These are phyloP conservation scores for Blumeriella jaapii DNA, from an alignment of 2,329 filamentous ascomycete genomes.

Conservation along the genomic window DNA sequence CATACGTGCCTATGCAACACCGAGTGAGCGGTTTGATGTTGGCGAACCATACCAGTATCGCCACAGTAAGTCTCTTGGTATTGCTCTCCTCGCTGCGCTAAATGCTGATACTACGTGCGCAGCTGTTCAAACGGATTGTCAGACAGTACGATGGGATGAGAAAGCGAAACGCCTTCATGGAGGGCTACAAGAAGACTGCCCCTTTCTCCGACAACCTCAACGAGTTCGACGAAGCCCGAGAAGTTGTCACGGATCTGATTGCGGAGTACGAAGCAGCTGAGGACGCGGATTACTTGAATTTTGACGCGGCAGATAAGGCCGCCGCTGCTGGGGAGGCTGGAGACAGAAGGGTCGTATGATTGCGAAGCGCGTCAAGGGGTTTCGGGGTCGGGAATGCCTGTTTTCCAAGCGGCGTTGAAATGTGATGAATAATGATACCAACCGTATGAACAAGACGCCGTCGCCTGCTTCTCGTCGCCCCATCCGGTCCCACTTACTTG, in stretches of 20 bases:
- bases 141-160: slow-evolving; percentile 87
- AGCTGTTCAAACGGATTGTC: slow-evolving; percentile 88
- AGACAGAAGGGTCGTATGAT: slow-evolving; percentile 19
- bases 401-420: slow-evolving; percentile 11
- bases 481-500: too few species aligned
- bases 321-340: slow-evolving; percentile 20
- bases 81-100: background rate
- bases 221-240: slow-evolving; percentile 89
- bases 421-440: slow-evolving; percentile 25
- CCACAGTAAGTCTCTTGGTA: slow-evolving; percentile 49
- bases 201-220: slow-evolving; percentile 84
- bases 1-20: slow-evolving; percentile 88
- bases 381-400: slow-evolving; percentile 6
- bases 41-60: slow-evolving; percentile 94
- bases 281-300: slow-evolving; percentile 77
- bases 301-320: slow-evolving; percentile 28
- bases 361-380: slow-evolving; percentile 1
- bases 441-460: slow-evolving; percentile 5
- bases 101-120: slow-evolving; percentile 8
- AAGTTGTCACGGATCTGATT: slow-evolving; percentile 85
- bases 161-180: slow-evolving; percentile 93
- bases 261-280: slow-evolving; percentile 95
- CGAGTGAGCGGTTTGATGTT: slow-evolving; percentile 95
- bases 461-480: too few species aligned
- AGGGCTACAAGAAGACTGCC: slow-evolving; percentile 90